Conservation (phyloP, 495 filamentous ascomycete species). For the Cercophora newfieldiana region DNA sequence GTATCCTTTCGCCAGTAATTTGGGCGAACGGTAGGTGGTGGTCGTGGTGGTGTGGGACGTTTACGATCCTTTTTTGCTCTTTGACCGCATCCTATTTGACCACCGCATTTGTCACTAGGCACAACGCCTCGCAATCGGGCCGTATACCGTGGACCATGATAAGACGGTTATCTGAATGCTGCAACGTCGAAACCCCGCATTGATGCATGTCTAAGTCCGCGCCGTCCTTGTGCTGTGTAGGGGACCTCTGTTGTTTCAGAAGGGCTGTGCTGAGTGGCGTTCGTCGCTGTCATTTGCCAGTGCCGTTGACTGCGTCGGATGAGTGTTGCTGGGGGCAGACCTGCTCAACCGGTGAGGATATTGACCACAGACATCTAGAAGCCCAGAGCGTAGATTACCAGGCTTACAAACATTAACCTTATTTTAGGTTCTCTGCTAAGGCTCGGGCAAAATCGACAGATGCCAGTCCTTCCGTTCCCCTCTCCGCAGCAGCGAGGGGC, state of each 20-base stretch:
- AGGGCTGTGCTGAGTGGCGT: neutral
- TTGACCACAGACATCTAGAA: too few relatives aligned
- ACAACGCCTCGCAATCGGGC: neutral
- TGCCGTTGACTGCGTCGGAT: neutral
- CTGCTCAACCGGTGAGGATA: neutral
- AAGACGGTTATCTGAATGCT: neutral
- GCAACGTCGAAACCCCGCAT: too few relatives aligned
- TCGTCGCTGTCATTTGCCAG: neutral
- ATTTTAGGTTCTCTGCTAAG: constrained; percentile 13
- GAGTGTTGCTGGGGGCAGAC: neutral
- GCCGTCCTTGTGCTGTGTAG: neutral
- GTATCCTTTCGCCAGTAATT: neutral
- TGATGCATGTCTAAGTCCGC: neutral
- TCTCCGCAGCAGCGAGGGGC: neutral
- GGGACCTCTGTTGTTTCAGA: neutral
- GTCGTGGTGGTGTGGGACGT: too few relatives aligned
- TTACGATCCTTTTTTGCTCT: too few relatives aligned
- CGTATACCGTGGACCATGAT: neutral
- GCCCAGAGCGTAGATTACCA: neutral
- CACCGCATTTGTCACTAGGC: too few relatives aligned
- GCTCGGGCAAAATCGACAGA: neutral
- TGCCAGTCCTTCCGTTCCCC: neutral
- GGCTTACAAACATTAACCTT: constrained; percentile 3
- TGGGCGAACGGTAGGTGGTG: neutral
- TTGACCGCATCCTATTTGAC: too few relatives aligned